A percentile compares a stretch with the other conserved stretches of the same genome.
These are phyloP conservation scores for Aegilops speltoides DNA, from an alignment of 176 grass and related monocot species.

Conservation along the genomic window DNA sequence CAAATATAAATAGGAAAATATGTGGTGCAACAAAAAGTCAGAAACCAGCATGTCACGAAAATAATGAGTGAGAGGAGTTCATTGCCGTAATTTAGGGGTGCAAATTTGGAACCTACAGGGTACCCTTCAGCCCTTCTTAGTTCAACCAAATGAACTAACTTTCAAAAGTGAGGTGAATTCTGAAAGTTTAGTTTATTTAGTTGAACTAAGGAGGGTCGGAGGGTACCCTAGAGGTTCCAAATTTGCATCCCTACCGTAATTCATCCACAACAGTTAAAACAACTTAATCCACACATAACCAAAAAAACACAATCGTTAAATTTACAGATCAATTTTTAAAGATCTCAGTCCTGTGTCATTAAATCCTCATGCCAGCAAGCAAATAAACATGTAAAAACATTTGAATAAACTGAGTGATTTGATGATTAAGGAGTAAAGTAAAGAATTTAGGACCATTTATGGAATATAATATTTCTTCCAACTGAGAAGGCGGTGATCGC, in stretches of 20 bases:
- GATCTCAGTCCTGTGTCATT: not conserved
- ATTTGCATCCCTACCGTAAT: no score
- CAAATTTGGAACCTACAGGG: no score
- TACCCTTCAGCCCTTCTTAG: no score
- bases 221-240: no score
- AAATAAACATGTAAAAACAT: slow-evolving; percentile 22
- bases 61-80: not conserved
- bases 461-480: not conserved
- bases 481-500: not conserved
- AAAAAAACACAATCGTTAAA: slow-evolving; percentile 1
- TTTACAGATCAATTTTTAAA: slow-evolving; percentile 3
- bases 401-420: not conserved
- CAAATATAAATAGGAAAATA: slow-evolving; percentile 2
- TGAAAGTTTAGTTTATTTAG: no score
- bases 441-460: slow-evolving; percentile 5
- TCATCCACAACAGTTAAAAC: not conserved
- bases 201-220: no score
- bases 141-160: no score
- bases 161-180: no score
- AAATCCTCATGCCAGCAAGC: not conserved
- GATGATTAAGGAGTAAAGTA: not conserved
- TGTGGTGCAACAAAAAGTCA: not conserved
- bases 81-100: not conserved
- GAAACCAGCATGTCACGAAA: not conserved
- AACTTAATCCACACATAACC: slow-evolving; percentile 3